Evolutionary conservation across 2,329 filamentous ascomycete species (phyloP), one percentile per base, ranked within the genome.

Genomic region (Aspergillus puulaauensis): DNA sequence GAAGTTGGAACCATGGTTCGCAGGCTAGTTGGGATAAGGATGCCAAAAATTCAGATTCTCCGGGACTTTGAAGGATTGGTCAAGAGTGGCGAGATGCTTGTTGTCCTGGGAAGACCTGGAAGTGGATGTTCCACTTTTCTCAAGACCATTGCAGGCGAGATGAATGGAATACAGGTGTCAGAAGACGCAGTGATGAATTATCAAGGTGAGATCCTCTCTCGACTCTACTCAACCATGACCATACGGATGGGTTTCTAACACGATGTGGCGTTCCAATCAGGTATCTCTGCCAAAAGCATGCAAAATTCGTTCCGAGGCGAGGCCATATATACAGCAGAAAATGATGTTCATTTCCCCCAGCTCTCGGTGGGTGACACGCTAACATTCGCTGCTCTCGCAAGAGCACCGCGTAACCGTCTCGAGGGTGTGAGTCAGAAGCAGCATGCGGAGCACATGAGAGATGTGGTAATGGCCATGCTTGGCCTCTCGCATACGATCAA

Each of bases 261-360:
- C 56, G 2, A 15, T 55, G 11, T 33, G 5, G n/a, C 2, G 8
- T 9, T 41, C 9, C 5, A n/a, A n/a, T 23, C 4, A 54, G 52
- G 76, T 63, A 74, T 75, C 40, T 66, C 72, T 6, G 68, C 70
- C 43, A 68, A 71, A 56, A 60, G 90, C 68, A 93, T 95, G 89
- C 59, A 56, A 15, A 64, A 84, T 9, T 80, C 80, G 15, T 92
- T 93, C 76, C 87, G 90, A 31, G 91, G 91, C 63, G 91, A 96
- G 75, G 90, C 90, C 60, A 93, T 95, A 71, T 95, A 95, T 76
- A 93, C 90, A 0, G 90, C 90, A 59, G 90, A 95, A 73, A 87
- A 90, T 39, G 91, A 96, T 70, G 87, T 90, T 4, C 90, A 93
- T 75, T 93, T 93, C 71, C 89, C 90, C 17, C 85, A 88, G 77